Evolutionary conservation across 352 stramenopile genomes (phyloP), one percentile per base, ranked within the genome.

Genomic region (Pythium periplocum): DNA sequence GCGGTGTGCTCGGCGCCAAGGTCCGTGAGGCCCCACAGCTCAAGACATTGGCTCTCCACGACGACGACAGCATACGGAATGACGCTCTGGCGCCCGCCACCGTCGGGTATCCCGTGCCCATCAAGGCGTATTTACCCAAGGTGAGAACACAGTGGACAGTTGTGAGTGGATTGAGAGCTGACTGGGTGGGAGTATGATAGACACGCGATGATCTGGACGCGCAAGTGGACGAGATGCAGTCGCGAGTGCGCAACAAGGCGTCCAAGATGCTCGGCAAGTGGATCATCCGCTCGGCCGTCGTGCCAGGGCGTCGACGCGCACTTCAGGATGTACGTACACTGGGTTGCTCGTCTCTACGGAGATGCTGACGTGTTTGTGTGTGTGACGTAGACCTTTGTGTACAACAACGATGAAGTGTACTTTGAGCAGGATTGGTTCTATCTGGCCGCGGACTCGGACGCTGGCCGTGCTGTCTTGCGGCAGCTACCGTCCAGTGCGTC

Each of bases 361-460:
- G 17, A 26, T 26, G 17, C 17, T 26, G 17, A 26, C 17, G 17
- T 26, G 17, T 26, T 26, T 26, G 17, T 26, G 5, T 31, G 3
- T 48, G 4, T 48, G 32, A 11, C 36, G 7, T 50, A 90, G 79
- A 76, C 74, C 33, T 91, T 87, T 50, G 81, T 91, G 32, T 89
- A 89, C 69, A 92, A 90, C 66, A 82, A 82, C 52, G 79, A 90
- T 50, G 82, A 92, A 57, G 68, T 92, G 11, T 92, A 84, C 53
- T 54, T 92, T 10, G 79, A 92, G 68, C 82, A 92, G 45, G 78
- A 92, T 63, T 90, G 82, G 78, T 92, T 92, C 64, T 90, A 92
- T 46, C 57, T 92, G 6, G 78, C 73, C 17, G 79, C 82, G 0
- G 81, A 90, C 53, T 81, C 71, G 12, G 80, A 89, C 40, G 68